These are phyloP conservation scores for Zygoascus bituminiphila DNA, from an alignment of 805 yeast genomes.

Conservation along the genomic window DNA sequence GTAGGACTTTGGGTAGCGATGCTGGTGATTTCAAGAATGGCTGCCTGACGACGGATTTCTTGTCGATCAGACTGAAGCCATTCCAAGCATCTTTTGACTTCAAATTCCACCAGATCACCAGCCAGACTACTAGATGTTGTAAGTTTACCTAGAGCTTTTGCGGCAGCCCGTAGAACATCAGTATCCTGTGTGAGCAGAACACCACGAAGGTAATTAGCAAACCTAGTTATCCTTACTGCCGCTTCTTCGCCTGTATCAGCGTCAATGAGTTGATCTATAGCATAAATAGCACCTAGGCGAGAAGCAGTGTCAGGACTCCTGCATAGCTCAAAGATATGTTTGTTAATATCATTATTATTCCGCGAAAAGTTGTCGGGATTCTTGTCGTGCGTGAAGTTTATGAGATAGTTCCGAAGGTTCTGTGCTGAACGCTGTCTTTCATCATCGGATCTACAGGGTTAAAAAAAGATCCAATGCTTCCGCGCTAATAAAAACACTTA, in stretches of 20 bases:
- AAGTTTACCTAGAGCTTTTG: slow-evolving; percentile 76
- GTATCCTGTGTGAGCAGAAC: slow-evolving; percentile 75
- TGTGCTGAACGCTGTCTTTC: slow-evolving; percentile 45
- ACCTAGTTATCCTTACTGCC: slow-evolving; percentile 80
- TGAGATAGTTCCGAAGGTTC: slow-evolving; percentile 62
- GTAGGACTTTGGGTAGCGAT: slow-evolving; percentile 85
- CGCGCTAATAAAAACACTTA: not conserved
- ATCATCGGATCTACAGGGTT: slow-evolving; percentile 15
- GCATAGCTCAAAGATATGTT: slow-evolving; percentile 75
- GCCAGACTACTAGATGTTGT: slow-evolving; percentile 85
- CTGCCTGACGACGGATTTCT: slow-evolving; percentile 80
- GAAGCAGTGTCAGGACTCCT: slow-evolving; percentile 65
- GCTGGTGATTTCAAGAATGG: slow-evolving; percentile 72
- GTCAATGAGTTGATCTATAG: slow-evolving; percentile 80
- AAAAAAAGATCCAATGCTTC: not conserved
- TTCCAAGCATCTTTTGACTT: slow-evolving; percentile 81
- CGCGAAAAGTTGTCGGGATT: slow-evolving; percentile 74
- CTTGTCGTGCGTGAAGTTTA: slow-evolving; percentile 68
- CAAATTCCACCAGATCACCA: slow-evolving; percentile 87
- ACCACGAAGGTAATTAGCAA: slow-evolving; percentile 79
- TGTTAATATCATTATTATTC: slow-evolving; percentile 78
- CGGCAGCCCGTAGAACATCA: slow-evolving; percentile 80
- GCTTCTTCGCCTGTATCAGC: slow-evolving; percentile 75
- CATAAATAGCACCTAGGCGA: slow-evolving; percentile 83
- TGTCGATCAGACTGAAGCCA: slow-evolving; percentile 86